phyloP scores from a whole-genome alignment of 2,329 filamentous ascomycete genomes.

The Beauveria scarabaeidicola region DNA sequence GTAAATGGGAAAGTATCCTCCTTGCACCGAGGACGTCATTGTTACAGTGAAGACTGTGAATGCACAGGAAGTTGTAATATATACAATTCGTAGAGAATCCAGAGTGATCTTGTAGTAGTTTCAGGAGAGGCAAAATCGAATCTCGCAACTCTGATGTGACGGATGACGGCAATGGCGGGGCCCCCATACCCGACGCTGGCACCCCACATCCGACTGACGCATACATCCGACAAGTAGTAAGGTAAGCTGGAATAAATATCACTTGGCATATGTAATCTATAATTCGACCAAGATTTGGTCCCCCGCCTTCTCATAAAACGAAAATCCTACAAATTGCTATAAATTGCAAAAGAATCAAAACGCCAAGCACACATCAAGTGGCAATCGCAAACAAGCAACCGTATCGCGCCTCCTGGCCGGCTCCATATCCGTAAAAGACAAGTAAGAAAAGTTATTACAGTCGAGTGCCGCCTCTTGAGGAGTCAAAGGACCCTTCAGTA shows the following conservation, averaged over 20 bases:
- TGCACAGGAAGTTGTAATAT: not conserved
- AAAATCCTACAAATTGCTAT: not conserved
- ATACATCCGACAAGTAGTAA: not conserved
- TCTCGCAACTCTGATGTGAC: not conserved
- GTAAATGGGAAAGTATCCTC: constrained; percentile 25
- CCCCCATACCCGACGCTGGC: not conserved
- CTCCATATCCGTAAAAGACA: not conserved
- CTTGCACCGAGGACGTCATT: constrained; percentile 7
- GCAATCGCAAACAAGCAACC: not conserved
- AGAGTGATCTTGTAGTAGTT: not conserved
- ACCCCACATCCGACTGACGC: constrained; percentile 5
- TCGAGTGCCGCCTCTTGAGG: not conserved
- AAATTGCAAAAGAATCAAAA: not conserved
- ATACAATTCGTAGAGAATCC: not conserved
- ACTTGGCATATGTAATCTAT: not conserved
- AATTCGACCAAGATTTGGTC: not conserved
- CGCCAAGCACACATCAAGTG: not conserved
- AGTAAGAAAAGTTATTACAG: not conserved
- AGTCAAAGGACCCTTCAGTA: not conserved
- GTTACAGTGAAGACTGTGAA: not conserved
- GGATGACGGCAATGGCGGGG: constrained; percentile 5
- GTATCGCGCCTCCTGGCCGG: not conserved
- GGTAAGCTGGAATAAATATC: not conserved
- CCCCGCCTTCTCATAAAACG: not conserved
- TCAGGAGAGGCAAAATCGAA: not conserved